Percentiles rank a stretch among this genome's conserved stretches.
Evolutionary conservation across 2,329 filamentous ascomycete species (phyloP).

Genomic region (Xylariales sp.): DNA sequence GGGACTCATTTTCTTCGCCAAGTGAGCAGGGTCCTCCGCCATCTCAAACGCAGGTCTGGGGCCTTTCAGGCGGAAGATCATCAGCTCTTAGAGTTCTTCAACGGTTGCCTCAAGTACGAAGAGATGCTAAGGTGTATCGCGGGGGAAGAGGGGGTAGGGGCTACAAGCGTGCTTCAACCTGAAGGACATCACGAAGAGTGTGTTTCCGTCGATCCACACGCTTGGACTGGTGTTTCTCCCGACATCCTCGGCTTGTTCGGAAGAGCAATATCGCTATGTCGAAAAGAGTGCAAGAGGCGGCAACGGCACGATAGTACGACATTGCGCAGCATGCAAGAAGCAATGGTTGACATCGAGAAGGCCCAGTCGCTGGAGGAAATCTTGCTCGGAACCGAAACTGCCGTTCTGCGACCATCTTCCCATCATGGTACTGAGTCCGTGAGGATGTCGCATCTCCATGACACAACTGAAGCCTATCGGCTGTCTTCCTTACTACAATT

Average conservation of each 20-base stretch:
- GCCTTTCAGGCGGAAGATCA: neutral
- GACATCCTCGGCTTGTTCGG: conserved; percentile 5
- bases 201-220: neutral
- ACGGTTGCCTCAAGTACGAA: conserved; percentile 6
- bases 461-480: conserved; percentile 6
- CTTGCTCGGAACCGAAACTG: neutral
- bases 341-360: neutral
- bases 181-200: neutral
- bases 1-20: conserved; percentile 2
- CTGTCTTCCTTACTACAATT: conserved; percentile 3
- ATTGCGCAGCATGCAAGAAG: neutral
- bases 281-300: conserved; percentile 1
- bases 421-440: neutral
- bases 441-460: neutral
- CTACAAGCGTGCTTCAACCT: neutral
- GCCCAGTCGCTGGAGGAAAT: conserved; percentile 2
- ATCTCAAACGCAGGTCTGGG: neutral
- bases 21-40: conserved; percentile 3
- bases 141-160: neutral
- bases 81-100: conserved; percentile 3
- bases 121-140: conserved; percentile 2
- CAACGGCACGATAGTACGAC: conserved; percentile 2
- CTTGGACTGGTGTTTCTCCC: conserved; percentile 7
- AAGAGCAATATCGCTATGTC: neutral
- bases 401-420: neutral